A percentile compares a stretch with the other conserved stretches of the same genome.
Conservation (phyloP, 176 grass and related monocot genomes). For the Eleusine indica region DNA sequence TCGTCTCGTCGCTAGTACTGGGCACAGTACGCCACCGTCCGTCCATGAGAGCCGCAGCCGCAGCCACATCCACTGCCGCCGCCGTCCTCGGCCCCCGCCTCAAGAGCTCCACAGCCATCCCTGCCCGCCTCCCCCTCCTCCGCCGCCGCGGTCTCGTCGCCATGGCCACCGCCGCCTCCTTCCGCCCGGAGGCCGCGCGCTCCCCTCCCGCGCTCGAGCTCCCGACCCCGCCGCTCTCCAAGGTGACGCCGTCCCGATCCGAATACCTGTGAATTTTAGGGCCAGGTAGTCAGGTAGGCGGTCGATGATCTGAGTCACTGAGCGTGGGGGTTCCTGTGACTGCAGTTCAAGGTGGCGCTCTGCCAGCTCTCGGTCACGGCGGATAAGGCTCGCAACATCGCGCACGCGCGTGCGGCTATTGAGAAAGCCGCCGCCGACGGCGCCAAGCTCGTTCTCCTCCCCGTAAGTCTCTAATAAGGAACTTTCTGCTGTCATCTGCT, state of each 20-base stretch:
- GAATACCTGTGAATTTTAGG: not conserved
- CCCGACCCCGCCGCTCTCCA: slow-evolving; percentile 61
- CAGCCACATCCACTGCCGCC: slow-evolving; percentile 44
- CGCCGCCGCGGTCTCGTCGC: slow-evolving; percentile 31
- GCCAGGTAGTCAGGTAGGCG: not conserved
- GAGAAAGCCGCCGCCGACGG: slow-evolving; percentile 69
- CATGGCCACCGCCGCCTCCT: slow-evolving; percentile 52
- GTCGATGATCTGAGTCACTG: slow-evolving; percentile 19
- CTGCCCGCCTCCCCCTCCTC: not conserved
- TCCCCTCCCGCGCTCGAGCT: slow-evolving; percentile 54
- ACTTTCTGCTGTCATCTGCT: not conserved
- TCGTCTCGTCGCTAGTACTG: not conserved
- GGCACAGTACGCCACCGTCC: not conserved
- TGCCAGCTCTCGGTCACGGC: slow-evolving; percentile 83
- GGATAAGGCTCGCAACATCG: slow-evolving; percentile 90
- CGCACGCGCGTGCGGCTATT: slow-evolving; percentile 72
- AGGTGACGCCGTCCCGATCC: slow-evolving; percentile 31
- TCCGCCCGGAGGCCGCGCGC: slow-evolving; percentile 59
- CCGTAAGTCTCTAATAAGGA: slow-evolving; percentile 44
- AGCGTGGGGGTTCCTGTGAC: not conserved
- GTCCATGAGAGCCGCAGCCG: slow-evolving; percentile 35
- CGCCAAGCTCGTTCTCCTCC: slow-evolving; percentile 91
- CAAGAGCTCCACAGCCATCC: not conserved
- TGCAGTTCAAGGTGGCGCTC: slow-evolving; percentile 91
- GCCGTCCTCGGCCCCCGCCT: slow-evolving; percentile 40